Evolutionary conservation across 306 rosid genomes (phyloP), one percentile per base, ranked within the genome.

Genomic region (Gillenia trifoliata): DNA sequence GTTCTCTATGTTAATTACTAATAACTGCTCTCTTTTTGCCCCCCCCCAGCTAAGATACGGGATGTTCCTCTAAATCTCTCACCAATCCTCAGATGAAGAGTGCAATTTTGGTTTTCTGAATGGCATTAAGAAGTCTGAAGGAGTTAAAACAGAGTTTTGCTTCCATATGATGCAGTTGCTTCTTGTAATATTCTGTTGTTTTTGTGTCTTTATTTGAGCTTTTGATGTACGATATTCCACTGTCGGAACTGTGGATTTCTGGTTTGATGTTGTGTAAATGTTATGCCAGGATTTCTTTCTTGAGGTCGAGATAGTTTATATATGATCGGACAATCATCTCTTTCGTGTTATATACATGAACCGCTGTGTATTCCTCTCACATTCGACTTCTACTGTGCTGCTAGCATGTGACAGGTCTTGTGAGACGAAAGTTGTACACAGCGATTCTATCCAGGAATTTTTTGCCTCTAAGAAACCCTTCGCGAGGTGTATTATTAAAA

Each of bases 1-100:
- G 83, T 86, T 74, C 47, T 75, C 68, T 64, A 60, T 72, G 76
- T 72, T 72, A 4, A 60, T 40, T 72, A 60, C 59, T 41, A 60
- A 20, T 60, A 60, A 72, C 68, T 41, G 54, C 38, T 38, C 68
- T 60, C 34, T 60, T 50, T 47, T 72, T 23, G 4, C 11, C 26
- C 66, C n/a, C 8, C n/a, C n/a, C 64, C 19, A 25, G 59, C 68
- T 28, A 38, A 40, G 68, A 60, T 59, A 41, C 2, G 59, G 19
- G 67, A 71, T 59, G 67, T 26, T 20, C 1, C 57, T 72, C 49
- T 17, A 60, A 62, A 72, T 28, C 17, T 20, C 66, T 60, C 26
- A 20, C 52, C 2, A 13, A 41, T 19, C 29, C 7, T 7, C 75
- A 57, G 68, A 50, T 60, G 59, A 72, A 41, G 55, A 5, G 19